These are phyloP conservation scores for Parasitella parasitica DNA, from an alignment of 371 early-diverging fungal species.

Conservation along the genomic window DNA sequence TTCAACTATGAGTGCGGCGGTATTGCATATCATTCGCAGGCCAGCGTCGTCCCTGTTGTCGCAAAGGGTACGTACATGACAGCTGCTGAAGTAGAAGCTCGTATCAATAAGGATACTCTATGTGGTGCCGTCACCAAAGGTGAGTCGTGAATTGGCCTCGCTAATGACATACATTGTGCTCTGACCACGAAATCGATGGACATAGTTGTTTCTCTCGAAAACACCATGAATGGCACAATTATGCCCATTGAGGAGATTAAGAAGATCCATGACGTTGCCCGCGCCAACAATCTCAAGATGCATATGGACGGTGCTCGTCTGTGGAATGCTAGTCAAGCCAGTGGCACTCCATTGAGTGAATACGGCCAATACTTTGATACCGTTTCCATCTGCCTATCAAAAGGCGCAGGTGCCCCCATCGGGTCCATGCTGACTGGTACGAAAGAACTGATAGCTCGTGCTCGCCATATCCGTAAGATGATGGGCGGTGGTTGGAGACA, in stretches of 20 bases:
- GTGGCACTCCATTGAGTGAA: slow-evolving; percentile 64
- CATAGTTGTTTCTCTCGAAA: slow-evolving; percentile 83
- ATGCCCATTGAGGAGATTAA: slow-evolving; percentile 76
- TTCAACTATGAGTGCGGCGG: slow-evolving; percentile 81
- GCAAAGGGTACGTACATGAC: slow-evolving; percentile 71
- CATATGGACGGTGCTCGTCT: slow-evolving; percentile 92
- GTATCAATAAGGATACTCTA: slow-evolving; percentile 27
- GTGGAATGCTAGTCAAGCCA: slow-evolving; percentile 84
- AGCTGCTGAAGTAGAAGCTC: slow-evolving; percentile 58
- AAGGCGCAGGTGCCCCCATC: slow-evolving; percentile 88
- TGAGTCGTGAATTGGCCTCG: too few species aligned
- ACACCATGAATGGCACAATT: slow-evolving; percentile 83
- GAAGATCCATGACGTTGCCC: slow-evolving; percentile 61
- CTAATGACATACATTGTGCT: too few species aligned
- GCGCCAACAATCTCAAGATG: slow-evolving; percentile 53
- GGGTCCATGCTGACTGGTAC: slow-evolving; percentile 80
- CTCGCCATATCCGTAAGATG: slow-evolving; percentile 82
- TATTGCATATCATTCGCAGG: slow-evolving; percentile 79
- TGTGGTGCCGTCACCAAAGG: slow-evolving; percentile 70
- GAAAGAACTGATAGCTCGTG: slow-evolving; percentile 63
- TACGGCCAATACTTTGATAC: slow-evolving; percentile 79
- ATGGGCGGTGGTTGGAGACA: slow-evolving; percentile 96
- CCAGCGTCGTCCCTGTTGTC: slow-evolving; percentile 65
- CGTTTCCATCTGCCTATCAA: slow-evolving; percentile 86
- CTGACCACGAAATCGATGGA: too few species aligned